Evolutionary conservation across 2,329 filamentous ascomycete species (phyloP).

Genomic region (Pseudocercospora cruenta): DNA sequence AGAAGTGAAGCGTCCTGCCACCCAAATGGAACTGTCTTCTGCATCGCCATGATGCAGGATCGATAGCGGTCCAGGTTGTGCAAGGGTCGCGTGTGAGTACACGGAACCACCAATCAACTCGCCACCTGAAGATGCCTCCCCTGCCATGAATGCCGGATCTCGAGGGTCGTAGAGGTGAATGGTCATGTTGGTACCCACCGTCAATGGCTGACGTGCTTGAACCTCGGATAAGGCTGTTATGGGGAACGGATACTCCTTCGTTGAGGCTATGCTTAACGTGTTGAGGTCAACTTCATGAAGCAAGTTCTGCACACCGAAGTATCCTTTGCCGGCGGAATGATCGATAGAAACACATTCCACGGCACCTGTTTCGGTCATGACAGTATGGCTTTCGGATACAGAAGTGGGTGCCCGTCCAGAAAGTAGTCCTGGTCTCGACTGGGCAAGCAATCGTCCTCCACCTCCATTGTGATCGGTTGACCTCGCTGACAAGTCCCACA

Average conservation of each 20-base stretch:
- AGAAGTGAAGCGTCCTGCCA: conserved; percentile 85
- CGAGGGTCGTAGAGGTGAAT: conserved; percentile 83
- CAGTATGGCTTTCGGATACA: conserved; percentile 52
- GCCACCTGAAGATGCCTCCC: conserved; percentile 16
- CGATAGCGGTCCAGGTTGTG: conserved; percentile 79
- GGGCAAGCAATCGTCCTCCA: conserved; percentile 64
- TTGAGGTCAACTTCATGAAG: conserved; percentile 82
- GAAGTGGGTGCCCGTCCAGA: conserved; percentile 58
- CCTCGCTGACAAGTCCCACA: conserved; percentile 68
- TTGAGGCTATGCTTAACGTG: conserved; percentile 69
- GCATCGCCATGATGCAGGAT: conserved; percentile 74
- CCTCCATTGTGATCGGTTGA: conserved; percentile 25
- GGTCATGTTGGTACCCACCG: conserved; percentile 79
- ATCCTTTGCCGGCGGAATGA: conserved; percentile 67
- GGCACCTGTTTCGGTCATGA: conserved; percentile 71
- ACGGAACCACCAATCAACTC: conserved; percentile 43
- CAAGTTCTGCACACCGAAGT: conserved; percentile 76
- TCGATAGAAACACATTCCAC: conserved; percentile 85
- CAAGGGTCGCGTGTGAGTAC: conserved; percentile 68
- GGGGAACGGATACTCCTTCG: conserved; percentile 75
- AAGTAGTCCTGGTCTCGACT: conserved; percentile 69
- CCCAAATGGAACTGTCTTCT: conserved; percentile 74
- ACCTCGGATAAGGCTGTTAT: conserved; percentile 81
- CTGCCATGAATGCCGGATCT: conserved; percentile 36
- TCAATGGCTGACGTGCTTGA: conserved; percentile 69